Conservation (phyloP, 2,329 filamentous ascomycete species). For the Curvularia sp. region DNA sequence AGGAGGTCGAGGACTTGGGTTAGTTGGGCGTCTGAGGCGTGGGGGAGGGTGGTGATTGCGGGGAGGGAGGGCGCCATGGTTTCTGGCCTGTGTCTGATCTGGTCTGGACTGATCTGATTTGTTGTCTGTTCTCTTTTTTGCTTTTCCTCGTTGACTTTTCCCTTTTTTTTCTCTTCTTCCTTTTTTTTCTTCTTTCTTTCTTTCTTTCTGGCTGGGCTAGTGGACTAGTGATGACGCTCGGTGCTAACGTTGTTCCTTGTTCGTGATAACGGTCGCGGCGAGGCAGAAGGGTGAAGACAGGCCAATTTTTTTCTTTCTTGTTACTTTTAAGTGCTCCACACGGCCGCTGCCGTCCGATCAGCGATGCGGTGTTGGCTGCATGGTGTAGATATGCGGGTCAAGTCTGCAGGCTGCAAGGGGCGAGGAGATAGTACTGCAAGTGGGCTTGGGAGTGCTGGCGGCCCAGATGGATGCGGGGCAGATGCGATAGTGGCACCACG, state of each 20-base stretch:
- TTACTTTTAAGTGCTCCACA: conserved; percentile 22
- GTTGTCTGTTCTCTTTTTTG: conserved; percentile 5
- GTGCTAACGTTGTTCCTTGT: not conserved
- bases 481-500: conserved; percentile 3
- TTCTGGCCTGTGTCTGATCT: conserved; percentile 33
- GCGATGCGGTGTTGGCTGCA: conserved; percentile 8
- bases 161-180: not conserved
- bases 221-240: not conserved
- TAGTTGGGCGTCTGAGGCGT: conserved; percentile 63
- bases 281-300: not conserved
- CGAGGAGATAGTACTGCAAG: conserved; percentile 6
- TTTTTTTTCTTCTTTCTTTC: not conserved
- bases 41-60: conserved; percentile 62
- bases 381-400: conserved; percentile 15
- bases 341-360: conserved; percentile 42
- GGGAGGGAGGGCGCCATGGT: conserved; percentile 59
- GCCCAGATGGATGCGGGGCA: conserved; percentile 22
- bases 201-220: not conserved
- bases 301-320: not conserved
- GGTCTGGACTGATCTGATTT: not conserved
- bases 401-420: conserved; percentile 38
- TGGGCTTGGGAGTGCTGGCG: conserved; percentile 5
- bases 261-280: not conserved
- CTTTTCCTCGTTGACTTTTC: not conserved
- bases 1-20: conserved; percentile 73